Evolutionary conservation across 148 eudicot genomes (phyloP), one percentile per base, ranked within the genome.

Genomic region (Bassia scoparia): DNA sequence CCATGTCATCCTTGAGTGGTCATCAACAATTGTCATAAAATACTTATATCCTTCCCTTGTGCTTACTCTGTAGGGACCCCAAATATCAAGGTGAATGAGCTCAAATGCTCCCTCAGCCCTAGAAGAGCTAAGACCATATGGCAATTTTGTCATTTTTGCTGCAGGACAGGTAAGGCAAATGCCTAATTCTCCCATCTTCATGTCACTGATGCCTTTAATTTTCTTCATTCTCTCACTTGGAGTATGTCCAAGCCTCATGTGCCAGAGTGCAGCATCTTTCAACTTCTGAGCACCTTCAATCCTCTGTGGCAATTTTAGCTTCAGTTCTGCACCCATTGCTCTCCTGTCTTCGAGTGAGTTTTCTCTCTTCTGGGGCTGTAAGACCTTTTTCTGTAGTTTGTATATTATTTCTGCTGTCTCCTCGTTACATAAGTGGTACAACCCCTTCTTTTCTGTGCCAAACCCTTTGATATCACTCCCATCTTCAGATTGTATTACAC

Each of bases 1-100:
- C 16, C 44, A 31, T 1, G 58, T 34, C 0, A 23, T 20, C 29
- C 58, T 69, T 7, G 21, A 31, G 1, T 10, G 52, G 7, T 52
- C 72, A 52, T 69, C 72, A 7, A 69, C 61, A 30, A 69, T 20
- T 2, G 48, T 69, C 0, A 69, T 14, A 16, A 69, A 52, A 8
- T 14, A 24, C 17, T 0, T 29, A 15, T 61, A 31, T 8, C 18
- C 18, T 14, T 20, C 23, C 8, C 41, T 61, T 1, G 66, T 17
- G 8, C n/a, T 6, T 1, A 61, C 66, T 16, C 66, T 61, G 15
- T 61, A 61, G 13, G 66, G 24, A 7, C 66, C 66, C 38, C 66
- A 61, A 13, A 33, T 18, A 35, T 61, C 66, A 34, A 55, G n/a
- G 10, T 70, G 73, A 8, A 70, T n/a, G 1, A 70, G 3, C 0